Percentiles rank a stretch among this genome's conserved stretches.
phyloP scores from a whole-genome alignment of 257 asterid species.

The Solanum phureja region DNA sequence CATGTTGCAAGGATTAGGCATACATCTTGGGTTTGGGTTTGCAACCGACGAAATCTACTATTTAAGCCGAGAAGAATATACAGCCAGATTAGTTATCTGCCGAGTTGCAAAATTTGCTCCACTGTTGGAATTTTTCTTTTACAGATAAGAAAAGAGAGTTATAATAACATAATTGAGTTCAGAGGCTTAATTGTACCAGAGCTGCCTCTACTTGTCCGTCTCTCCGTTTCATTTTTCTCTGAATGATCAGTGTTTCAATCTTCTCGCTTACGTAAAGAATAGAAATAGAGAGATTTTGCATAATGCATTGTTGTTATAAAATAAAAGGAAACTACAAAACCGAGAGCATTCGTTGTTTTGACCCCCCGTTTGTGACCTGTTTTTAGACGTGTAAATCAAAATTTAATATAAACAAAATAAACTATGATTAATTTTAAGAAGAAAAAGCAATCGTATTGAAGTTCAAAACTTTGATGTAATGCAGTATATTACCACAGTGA shows the following conservation, averaged over 20 bases:
- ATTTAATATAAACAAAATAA: too few species aligned
- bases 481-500: too few species aligned
- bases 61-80: background rate
- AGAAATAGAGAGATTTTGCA: background rate
- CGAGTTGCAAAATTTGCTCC: background rate
- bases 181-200: background rate
- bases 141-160: background rate
- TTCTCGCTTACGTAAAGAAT: background rate
- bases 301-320: too few species aligned
- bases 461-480: too few species aligned
- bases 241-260: background rate
- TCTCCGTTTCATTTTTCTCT: background rate
- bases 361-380: too few species aligned
- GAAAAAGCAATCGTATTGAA: too few species aligned
- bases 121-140: background rate
- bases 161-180: background rate
- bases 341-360: background rate
- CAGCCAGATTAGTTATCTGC: background rate
- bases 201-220: background rate
- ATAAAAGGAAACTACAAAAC: background rate
- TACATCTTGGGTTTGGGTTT: background rate
- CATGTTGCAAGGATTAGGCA: background rate
- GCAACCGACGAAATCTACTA: background rate
- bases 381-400: background rate
- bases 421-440: too few species aligned